phyloP scores from a whole-genome alignment of 1,139 yeast genomes.

The Suzukiozyma palmioleophila region DNA sequence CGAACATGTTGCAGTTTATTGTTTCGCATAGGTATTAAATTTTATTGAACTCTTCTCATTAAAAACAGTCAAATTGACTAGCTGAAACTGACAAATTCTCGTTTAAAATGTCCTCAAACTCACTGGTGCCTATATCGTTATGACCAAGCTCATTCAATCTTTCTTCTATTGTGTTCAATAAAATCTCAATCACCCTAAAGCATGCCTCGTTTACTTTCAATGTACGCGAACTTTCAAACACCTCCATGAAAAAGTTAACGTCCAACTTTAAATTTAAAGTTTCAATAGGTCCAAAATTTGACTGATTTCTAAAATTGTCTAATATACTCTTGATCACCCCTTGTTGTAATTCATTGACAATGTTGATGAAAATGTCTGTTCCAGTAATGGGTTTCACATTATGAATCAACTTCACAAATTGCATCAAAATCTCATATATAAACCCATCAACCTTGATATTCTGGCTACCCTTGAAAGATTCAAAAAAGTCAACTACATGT shows the following conservation, averaged over 20 bases:
- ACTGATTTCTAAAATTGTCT: constrained; percentile 24
- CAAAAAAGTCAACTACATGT: constrained; percentile 26
- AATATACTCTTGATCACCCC: constrained; percentile 31
- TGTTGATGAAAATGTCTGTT: constrained; percentile 30
- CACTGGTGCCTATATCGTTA: constrained; percentile 13
- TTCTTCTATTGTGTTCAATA: constrained; percentile 29
- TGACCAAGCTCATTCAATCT: constrained; percentile 16
- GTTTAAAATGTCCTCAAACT: constrained; percentile 27
- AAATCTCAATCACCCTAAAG: constrained; percentile 31
- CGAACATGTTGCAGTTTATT: no score
- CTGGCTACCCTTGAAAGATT: constrained; percentile 8
- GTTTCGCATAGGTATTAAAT: no score
- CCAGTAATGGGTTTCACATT: constrained; percentile 42
- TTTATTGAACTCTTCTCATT: no score
- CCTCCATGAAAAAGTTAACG: constrained; percentile 35
- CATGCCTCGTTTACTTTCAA: constrained; percentile 35
- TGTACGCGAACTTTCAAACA: constrained; percentile 34
- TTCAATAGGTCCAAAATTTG: constrained; percentile 11
- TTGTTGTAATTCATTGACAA: constrained; percentile 38
- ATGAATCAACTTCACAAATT: constrained; percentile 40
- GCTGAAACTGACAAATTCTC: constrained; percentile 28
- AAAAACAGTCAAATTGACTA: constrained; percentile 27
- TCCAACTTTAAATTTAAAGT: constrained; percentile 32
- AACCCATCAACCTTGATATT: constrained; percentile 34
- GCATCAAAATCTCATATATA: constrained; percentile 36